Conservation (phyloP, 2,329 filamentous ascomycete species). For the Parastagonospora nodorum region DNA sequence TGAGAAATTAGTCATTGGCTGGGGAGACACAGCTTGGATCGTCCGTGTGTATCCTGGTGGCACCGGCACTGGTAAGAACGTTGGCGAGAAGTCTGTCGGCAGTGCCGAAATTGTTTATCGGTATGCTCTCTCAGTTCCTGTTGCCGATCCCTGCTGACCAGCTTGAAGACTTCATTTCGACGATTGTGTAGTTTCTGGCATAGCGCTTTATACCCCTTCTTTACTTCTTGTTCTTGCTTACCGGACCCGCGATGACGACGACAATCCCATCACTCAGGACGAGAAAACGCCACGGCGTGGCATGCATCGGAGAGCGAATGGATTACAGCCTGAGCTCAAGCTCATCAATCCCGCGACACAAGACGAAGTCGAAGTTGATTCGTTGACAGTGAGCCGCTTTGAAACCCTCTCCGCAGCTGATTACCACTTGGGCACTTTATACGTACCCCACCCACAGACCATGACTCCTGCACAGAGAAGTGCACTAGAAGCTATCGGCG, state of each 20-base stretch:
- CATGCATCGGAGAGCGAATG: conserved; percentile 73
- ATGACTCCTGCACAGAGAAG: conserved; percentile 68
- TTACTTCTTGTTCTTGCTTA: conserved; percentile 91
- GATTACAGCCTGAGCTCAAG: conserved; percentile 83
- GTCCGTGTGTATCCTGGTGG: conserved; percentile 84
- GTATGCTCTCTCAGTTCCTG: conserved; percentile 57
- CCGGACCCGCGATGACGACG: conserved; percentile 74
- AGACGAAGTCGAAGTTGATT: conserved; percentile 84
- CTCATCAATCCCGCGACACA: conserved; percentile 86
- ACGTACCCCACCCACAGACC: conserved; percentile 71
- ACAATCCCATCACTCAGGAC: conserved; percentile 59
- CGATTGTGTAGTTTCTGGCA: conserved; percentile 96
- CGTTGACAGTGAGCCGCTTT: conserved; percentile 81
- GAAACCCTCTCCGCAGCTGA: conserved; percentile 86
- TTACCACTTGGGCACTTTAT: conserved; percentile 86
- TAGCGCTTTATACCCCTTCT: conserved; percentile 93
- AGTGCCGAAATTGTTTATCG: conserved; percentile 90
- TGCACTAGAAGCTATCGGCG: conserved; percentile 75
- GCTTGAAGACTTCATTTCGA: conserved; percentile 73
- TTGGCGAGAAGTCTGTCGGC: conserved; percentile 73
- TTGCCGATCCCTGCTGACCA: conserved; percentile 33
- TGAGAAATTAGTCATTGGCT: conserved; percentile 88
- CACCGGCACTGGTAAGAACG: conserved; percentile 67
- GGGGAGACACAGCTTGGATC: conserved; percentile 96
- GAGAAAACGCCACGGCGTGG: conserved; percentile 68